Conservation (phyloP, 2,329 filamentous ascomycete species). For the Helminthosporium solani region DNA sequence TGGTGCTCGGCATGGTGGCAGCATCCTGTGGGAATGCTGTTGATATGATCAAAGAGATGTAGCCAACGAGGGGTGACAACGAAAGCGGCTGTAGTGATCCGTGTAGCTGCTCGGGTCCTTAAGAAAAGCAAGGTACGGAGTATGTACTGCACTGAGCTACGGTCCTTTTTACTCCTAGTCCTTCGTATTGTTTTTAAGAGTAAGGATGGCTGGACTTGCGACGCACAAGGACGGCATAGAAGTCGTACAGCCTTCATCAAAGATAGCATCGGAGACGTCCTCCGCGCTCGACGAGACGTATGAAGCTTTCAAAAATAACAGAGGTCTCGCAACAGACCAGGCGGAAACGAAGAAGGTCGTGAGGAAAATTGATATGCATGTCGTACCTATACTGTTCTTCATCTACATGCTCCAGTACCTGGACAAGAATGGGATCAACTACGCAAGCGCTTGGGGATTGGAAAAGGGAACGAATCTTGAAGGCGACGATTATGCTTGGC, state of each 20-base stretch:
- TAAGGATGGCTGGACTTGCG: slow-evolving; percentile 11
- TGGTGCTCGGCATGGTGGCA: background rate
- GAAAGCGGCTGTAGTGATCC: too few species aligned
- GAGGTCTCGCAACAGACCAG: slow-evolving; percentile 18
- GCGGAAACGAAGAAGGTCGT: slow-evolving; percentile 31
- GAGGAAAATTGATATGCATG: slow-evolving; percentile 31
- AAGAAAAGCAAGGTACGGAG: too few species aligned
- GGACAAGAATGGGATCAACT: slow-evolving; percentile 53
- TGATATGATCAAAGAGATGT: background rate
- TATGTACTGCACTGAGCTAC: too few species aligned
- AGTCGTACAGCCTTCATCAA: slow-evolving; percentile 18
- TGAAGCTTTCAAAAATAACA: slow-evolving; percentile 31
- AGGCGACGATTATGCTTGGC: slow-evolving; percentile 20
- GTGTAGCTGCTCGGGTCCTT: too few species aligned
- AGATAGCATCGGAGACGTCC: slow-evolving; percentile 19
- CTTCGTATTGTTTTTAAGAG: background rate
- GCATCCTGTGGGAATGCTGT: background rate
- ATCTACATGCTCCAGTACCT: slow-evolving; percentile 45
- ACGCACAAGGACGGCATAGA: slow-evolving; percentile 18
- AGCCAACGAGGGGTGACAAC: too few species aligned
- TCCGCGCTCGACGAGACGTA: slow-evolving; percentile 36
- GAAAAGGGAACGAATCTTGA: slow-evolving; percentile 50
- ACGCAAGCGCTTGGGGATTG: slow-evolving; percentile 53
- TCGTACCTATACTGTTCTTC: slow-evolving; percentile 37
- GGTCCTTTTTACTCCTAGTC: background rate